Base-by-base conservation (phyloP, 441 rosid species). In the Populus hybrid region DNA sequence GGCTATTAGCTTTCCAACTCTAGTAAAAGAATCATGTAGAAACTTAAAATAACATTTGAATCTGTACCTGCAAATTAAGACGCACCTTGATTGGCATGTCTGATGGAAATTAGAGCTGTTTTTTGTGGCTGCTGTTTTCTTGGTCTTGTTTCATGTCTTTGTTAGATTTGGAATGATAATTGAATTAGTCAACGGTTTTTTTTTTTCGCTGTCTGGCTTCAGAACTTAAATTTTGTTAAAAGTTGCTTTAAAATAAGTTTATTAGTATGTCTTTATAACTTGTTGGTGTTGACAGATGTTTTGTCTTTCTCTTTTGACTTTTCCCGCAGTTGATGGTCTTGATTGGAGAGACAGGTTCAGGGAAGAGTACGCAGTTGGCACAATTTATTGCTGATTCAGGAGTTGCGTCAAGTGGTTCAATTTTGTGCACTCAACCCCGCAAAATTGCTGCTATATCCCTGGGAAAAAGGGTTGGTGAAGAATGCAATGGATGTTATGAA, bases 311-410 rank as follows among this genome's bases (percentile, higher is more conserved):
- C 66, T 77, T 74, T 71, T 61, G 35, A 16, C 64, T 74, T 71
- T 67, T 74, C 79, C 84, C 70, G 28, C 91, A 95, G 97, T 71
- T 90, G 73, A 84, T 77, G 77, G 92, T 95, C 20, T 86, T 95
- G 90, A 85, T 88, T 77, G 98, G 99, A 75, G 97, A 95, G 88
- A 95, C 98, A 57, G 99, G 99, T 79, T 95, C 97, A 30, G 32
- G 32, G 32, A 30, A 30, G 4, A 30, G 32, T 30, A 30, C 32
- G 32, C 32, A 30, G 32, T 71, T 95, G 85, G 92, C 88, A 77
- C 99, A 95, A 83, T 95, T 84, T 85, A 96, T 95, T 75, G 92
- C 92, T 84, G 99, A 95, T 85, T 92, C 98, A 28, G 95, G 93
- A 65, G 75, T 94, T 24, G 90, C 88, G 75, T 84, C 86, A 32